phyloP scores from a whole-genome alignment of 1,284 basidiomycete genomes.

The Ganoderma resinaceum region DNA sequence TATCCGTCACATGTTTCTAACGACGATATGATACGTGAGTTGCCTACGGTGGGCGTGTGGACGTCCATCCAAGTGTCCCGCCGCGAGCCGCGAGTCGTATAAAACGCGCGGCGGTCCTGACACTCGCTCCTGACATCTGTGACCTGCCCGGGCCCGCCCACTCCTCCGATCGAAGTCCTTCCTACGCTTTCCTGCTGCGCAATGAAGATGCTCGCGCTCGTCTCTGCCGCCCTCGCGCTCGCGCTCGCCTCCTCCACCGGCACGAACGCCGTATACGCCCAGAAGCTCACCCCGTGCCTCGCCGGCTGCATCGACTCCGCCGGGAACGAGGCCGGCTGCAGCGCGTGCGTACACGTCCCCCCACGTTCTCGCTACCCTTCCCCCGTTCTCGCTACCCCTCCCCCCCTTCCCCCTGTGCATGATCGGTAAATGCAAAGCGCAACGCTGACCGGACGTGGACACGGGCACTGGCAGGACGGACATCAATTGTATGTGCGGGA shows the following conservation, averaged over 20 bases:
- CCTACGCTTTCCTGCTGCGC: too few relatives aligned
- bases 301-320: background rate
- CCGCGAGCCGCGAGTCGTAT: background rate
- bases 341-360: background rate
- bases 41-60: background rate
- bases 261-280: background rate
- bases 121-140: too few relatives aligned
- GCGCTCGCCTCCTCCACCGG: background rate
- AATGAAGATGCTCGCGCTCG: too few relatives aligned
- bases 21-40: too few relatives aligned
- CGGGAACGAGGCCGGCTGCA: background rate
- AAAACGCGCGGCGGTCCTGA: background rate
- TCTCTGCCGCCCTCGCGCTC: background rate
- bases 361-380: background rate
- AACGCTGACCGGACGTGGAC: background rate
- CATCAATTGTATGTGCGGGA: background rate
- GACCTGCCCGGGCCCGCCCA: too few relatives aligned
- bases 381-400: too few relatives aligned
- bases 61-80: too few relatives aligned
- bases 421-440: too few relatives aligned
- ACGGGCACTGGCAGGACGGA: background rate
- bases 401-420: too few relatives aligned
- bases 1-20: background rate
- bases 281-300: background rate
- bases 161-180: too few relatives aligned